Percentiles rank a stretch among this genome's conserved stretches.
phyloP scores from a whole-genome alignment of 78 protist genomes.

The Speleostelium caveatum region DNA sequence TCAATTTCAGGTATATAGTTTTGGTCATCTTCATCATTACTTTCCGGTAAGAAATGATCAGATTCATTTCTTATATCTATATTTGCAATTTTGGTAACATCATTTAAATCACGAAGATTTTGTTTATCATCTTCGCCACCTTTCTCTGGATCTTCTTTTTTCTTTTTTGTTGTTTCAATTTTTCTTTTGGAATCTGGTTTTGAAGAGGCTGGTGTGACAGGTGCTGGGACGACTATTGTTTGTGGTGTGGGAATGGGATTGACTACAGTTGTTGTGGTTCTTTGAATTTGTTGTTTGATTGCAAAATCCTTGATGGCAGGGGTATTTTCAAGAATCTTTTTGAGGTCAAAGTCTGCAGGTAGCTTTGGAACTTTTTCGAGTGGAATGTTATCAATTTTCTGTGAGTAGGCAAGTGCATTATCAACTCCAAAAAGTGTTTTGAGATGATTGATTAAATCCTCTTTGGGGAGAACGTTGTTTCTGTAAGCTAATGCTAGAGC shows the following conservation, averaged over 20 bases:
- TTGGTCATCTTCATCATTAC: conserved; percentile 38
- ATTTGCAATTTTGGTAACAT: conserved; percentile 70
- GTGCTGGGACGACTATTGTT: neutral
- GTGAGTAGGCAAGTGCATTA: neutral
- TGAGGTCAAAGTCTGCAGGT: conserved; percentile 51
- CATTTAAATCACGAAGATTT: conserved; percentile 52
- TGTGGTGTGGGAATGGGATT: neutral
- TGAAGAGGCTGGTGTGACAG: neutral
- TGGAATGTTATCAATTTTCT: neutral
- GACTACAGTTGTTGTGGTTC: too few species aligned
- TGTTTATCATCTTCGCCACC: conserved; percentile 49
- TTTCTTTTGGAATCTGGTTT: conserved; percentile 43
- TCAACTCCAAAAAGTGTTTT: neutral
- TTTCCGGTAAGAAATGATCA: conserved; percentile 62
- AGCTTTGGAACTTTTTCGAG: conserved; percentile 18
- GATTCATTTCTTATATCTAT: conserved; percentile 66
- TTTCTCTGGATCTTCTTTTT: conserved; percentile 2
- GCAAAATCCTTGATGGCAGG: conserved; percentile 2
- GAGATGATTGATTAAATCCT: neutral
- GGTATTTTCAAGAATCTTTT: conserved; percentile 10
- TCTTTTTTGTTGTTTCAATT: conserved; percentile 5
- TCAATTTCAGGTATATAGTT: conserved; percentile 46
- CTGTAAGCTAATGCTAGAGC: neutral
- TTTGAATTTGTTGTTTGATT: neutral
- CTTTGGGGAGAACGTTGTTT: neutral